A percentile compares a stretch with the other conserved stretches of the same genome.
phyloP scores from a whole-genome alignment of 192 early-diverging fungal species.

The Linnemannia schmuckeri region DNA sequence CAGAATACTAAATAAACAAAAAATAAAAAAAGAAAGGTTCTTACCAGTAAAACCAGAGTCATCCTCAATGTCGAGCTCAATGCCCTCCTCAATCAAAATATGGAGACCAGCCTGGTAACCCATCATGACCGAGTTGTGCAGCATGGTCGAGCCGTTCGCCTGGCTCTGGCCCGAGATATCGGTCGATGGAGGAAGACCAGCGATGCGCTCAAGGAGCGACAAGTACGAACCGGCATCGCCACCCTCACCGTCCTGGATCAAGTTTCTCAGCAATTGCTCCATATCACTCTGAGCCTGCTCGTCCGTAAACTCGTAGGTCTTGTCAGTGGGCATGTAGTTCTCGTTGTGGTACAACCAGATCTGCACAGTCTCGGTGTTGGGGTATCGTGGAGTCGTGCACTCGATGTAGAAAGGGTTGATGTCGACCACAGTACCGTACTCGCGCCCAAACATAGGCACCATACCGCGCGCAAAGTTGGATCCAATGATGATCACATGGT shows the following conservation, averaged over 20 bases:
- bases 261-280: constrained; percentile 50
- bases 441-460: constrained; percentile 54
- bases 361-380: constrained; percentile 44
- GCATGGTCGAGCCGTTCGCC: constrained; percentile 47
- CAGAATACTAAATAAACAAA: background rate
- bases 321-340: constrained; percentile 40
- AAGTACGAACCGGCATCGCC: constrained; percentile 46
- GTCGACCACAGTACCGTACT: constrained; percentile 50
- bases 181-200: constrained; percentile 40
- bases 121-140: constrained; percentile 49
- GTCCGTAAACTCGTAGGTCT: constrained; percentile 54
- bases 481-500: constrained; percentile 57
- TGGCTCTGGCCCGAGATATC: constrained; percentile 53
- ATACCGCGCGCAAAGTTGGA: constrained; percentile 49
- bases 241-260: constrained; percentile 41
- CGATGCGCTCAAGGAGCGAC: constrained; percentile 46
- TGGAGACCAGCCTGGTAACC: constrained; percentile 37
- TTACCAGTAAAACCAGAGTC: constrained; percentile 52
- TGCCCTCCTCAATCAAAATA: constrained; percentile 50
- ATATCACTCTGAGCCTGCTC: constrained; percentile 52
- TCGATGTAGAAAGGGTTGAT: constrained; percentile 55
- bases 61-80: constrained; percentile 52
- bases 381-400: constrained; percentile 53
- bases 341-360: constrained; percentile 52
- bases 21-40: background rate